These are phyloP conservation scores for Xylariales sp. DNA, from an alignment of 2,329 filamentous ascomycete genomes.

Conservation along the genomic window DNA sequence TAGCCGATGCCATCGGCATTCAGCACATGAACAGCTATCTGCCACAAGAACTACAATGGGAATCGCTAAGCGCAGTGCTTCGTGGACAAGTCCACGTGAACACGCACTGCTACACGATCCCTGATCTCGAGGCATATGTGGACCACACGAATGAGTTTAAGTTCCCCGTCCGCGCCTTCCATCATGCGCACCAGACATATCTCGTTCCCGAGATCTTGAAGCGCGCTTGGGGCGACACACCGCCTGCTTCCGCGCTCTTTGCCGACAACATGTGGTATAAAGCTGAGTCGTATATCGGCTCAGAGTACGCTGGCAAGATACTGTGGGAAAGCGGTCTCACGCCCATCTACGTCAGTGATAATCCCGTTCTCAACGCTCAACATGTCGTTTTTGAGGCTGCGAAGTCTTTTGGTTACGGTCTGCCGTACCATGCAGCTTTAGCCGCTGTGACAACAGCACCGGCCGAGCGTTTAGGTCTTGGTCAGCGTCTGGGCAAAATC, in stretches of 20 bases:
- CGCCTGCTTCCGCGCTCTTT: slow-evolving; percentile 59
- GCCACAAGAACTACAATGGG: slow-evolving; percentile 59
- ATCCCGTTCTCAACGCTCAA: slow-evolving; percentile 65
- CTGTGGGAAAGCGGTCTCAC: slow-evolving; percentile 62
- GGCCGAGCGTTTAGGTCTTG: slow-evolving; percentile 53
- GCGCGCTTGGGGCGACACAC: slow-evolving; percentile 47
- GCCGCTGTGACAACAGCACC: slow-evolving; percentile 55
- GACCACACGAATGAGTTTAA: slow-evolving; percentile 69
- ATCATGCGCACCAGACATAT: slow-evolving; percentile 65
- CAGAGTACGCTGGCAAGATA: slow-evolving; percentile 61
- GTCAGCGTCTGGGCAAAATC: slow-evolving; percentile 54
- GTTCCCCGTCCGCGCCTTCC: slow-evolving; percentile 62
- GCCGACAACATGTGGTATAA: slow-evolving; percentile 73
- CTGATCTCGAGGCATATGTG: slow-evolving; percentile 65
- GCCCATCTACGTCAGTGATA: slow-evolving; percentile 65
- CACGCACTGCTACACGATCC: slow-evolving; percentile 66
- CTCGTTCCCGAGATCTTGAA: slow-evolving; percentile 62
- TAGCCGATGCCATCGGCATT: slow-evolving; percentile 45
- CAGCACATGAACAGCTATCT: slow-evolving; percentile 53
- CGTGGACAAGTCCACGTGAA: slow-evolving; percentile 66
- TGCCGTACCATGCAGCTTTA: slow-evolving; percentile 56
- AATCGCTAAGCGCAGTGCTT: slow-evolving; percentile 57
- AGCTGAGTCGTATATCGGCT: slow-evolving; percentile 59
- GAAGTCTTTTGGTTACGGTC: slow-evolving; percentile 54
- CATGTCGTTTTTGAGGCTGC: slow-evolving; percentile 64